These are phyloP conservation scores for Hysterium pulicare DNA, from an alignment of 2,329 filamentous ascomycete genomes.

Conservation along the genomic window DNA sequence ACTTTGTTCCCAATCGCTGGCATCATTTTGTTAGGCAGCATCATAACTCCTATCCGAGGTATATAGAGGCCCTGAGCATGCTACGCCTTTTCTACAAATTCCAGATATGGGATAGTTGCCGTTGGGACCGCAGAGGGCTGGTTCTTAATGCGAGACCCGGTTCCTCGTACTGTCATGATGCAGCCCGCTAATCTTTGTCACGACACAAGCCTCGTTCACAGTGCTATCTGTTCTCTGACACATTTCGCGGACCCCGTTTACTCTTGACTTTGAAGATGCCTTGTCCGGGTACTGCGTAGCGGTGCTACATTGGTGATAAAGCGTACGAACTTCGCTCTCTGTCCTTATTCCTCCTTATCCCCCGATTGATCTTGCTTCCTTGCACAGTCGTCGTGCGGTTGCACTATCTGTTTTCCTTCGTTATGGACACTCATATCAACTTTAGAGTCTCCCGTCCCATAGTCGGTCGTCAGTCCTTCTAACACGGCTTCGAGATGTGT, in stretches of 20 bases:
- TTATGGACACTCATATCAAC: no score
- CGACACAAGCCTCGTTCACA: slow-evolving; percentile 2
- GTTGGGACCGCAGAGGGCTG: not conserved
- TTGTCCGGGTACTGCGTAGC: no score
- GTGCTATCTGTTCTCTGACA: slow-evolving; percentile 1
- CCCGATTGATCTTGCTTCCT: no score
- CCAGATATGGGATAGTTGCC: not conserved
- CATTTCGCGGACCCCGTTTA: not conserved
- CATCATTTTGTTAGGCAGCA: not conserved
- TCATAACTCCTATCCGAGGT: not conserved
- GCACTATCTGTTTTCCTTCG: no score
- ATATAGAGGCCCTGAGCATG: not conserved
- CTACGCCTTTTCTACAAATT: not conserved
- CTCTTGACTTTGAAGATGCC: no score
- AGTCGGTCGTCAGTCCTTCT: not conserved
- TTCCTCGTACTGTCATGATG: no score
- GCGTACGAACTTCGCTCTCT: no score
- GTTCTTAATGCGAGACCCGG: not conserved
- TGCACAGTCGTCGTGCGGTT: no score
- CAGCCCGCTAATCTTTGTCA: not conserved
- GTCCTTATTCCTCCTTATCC: no score
- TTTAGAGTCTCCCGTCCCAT: no score
- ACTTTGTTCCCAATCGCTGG: not conserved
- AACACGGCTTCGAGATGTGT: slow-evolving; percentile 23
- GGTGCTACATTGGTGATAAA: no score